phyloP scores from a whole-genome alignment of 192 early-diverging fungal genomes.

The Helicostylum pulchrum region DNA sequence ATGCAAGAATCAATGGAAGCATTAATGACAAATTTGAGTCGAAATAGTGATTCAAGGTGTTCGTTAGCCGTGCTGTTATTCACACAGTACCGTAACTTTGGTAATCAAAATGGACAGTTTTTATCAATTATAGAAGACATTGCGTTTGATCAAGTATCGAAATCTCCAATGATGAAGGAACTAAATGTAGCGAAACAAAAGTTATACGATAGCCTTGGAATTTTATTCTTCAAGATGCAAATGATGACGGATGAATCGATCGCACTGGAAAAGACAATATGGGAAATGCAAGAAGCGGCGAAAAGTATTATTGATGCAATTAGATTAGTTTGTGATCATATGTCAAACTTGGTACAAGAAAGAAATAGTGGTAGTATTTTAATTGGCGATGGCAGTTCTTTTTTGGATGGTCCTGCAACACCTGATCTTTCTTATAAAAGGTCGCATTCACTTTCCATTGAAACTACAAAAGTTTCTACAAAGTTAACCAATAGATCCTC shows the following conservation, averaged over 20 bases:
- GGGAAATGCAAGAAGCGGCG: background rate
- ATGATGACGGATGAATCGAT: conserved; percentile 13
- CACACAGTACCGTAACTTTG: conserved; percentile 17
- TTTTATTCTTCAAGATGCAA: conserved; percentile 28
- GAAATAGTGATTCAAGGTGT: background rate
- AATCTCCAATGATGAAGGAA: background rate
- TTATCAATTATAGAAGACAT: conserved; percentile 20
- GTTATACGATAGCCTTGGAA: conserved; percentile 4
- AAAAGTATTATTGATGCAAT: conserved; percentile 13
- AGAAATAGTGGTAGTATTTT: background rate
- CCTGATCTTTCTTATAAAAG: too few species aligned
- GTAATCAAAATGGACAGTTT: conserved; percentile 18
- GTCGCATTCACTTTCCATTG: too few species aligned
- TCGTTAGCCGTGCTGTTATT: conserved; percentile 19
- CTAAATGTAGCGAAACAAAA: background rate
- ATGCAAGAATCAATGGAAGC: conserved; percentile 25
- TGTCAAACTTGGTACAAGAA: conserved; percentile 3
- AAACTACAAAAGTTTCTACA: conserved; percentile 8
- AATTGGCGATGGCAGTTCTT: too few species aligned
- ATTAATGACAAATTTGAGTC: background rate
- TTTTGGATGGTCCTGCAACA: too few species aligned
- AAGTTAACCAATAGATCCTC: conserved; percentile 9
- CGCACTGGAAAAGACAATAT: background rate
- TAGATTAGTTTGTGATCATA: conserved; percentile 9
- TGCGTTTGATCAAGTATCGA: background rate